Base-by-base conservation (phyloP, 768 basidiomycete species). In the Leccinellum luteum region DNA sequence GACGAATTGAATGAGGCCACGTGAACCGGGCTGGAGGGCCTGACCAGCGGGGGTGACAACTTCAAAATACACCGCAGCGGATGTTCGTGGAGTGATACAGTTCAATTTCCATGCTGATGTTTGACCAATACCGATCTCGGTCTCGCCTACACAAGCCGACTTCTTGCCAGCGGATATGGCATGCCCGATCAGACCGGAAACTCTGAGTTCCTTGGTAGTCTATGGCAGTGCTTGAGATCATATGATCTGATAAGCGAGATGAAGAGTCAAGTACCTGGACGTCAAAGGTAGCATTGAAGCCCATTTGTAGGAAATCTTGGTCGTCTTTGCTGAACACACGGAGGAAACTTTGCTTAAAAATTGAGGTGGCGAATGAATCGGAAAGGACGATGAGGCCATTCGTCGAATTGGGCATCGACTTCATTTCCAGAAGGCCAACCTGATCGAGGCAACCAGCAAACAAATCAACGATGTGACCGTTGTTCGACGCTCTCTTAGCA, bases 31-130 rank as follows among this genome's bases (percentile, higher is more conserved):
- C 64, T 87, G 86, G 25, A 97, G 79, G 1, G 94, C 89, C 68
- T 98, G 94, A 2, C 95, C 96, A 17, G 95, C 94, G 23, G 94
- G 95, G 1, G 95, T 95, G 60, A 98, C 97, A 28, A 98, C 97
- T 71, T 99, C 97, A 69, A 99, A 98, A 77, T 98, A 99, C 34
- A 96, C 93, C 28, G 86, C 96, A 50, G 89, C 83, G 1, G 96
- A 87, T 1, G 94, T 93, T 55, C 82, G 87, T 4, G 94, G 93
- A 0, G 85, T 92, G 62, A 99, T 82, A 52, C 86, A 81, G 76
- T 96, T 97, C 65, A 98, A 84, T 75, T 93, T 97, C 97, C 97
- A 99, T 1, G 94, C 96, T 10, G 96, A 97, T 0, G 97, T 99
- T 71, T 95, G 92, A 31, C 95, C 96, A 59, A 99, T 96, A 70